phyloP scores from a whole-genome alignment of 1,139 yeast genomes.

The Ashbya aceris region DNA sequence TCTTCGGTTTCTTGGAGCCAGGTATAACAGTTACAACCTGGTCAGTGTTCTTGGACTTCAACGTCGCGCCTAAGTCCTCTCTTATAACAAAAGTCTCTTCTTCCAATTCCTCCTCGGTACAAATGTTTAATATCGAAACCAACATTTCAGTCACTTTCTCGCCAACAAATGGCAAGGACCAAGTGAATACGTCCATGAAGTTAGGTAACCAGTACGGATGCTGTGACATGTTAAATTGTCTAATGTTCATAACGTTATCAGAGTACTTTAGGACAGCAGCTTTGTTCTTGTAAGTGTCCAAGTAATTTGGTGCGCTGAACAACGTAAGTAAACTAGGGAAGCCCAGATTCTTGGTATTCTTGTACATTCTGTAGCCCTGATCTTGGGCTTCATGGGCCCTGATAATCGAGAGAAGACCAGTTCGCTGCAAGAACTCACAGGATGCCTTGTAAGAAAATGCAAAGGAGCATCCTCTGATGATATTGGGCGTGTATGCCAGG shows the following conservation, averaged over 20 bases:
- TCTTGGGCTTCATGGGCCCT: conserved; percentile 98
- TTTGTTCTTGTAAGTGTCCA: conserved; percentile 88
- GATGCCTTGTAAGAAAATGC: conserved; percentile 82
- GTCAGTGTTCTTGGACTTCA: background rate
- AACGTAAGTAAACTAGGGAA: conserved; percentile 87
- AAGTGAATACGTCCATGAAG: conserved; percentile 94
- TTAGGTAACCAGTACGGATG: conserved; percentile 98
- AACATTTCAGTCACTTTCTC: conserved; percentile 92
- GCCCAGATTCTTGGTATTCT: conserved; percentile 76
- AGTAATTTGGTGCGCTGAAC: conserved; percentile 92
- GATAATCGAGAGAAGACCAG: conserved; percentile 71
- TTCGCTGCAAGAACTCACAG: conserved; percentile 70
- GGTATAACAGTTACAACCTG: background rate
- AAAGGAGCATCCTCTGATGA: conserved; percentile 88
- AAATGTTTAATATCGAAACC: conserved; percentile 80
- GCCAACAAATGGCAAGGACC: conserved; percentile 98
- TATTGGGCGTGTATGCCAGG: conserved; percentile 51
- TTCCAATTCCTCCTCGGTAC: conserved; percentile 90
- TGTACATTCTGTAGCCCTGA: conserved; percentile 93
- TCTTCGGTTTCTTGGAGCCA: background rate
- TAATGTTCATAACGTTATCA: conserved; percentile 84
- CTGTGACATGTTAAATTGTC: conserved; percentile 87
- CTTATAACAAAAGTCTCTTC: conserved; percentile 35
- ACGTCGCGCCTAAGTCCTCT: conserved; percentile 12
- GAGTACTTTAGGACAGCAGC: conserved; percentile 93